Conservation (phyloP, 2,329 filamentous ascomycete species). For the Fusarium armeniacum region DNA sequence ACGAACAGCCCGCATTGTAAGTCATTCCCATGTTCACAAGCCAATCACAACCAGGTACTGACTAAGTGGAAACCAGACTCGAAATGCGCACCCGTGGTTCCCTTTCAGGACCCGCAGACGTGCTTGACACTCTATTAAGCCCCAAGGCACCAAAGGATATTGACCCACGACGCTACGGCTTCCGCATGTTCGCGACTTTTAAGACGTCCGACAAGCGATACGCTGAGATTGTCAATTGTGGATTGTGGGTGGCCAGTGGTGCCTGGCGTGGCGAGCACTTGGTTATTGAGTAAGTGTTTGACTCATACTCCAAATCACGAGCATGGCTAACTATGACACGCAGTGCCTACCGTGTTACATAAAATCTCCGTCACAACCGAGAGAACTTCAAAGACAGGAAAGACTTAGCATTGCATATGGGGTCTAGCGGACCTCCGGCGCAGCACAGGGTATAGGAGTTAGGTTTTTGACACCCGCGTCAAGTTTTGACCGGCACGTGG, state of each 20-base stretch:
- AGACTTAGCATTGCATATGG: constrained; percentile 45
- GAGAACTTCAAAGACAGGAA: constrained; percentile 13
- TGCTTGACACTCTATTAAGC: constrained; percentile 58
- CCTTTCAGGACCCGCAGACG: constrained; percentile 61
- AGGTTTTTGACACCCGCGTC: constrained; percentile 27
- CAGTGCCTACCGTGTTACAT: constrained; percentile 56
- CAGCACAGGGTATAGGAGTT: constrained; percentile 38
- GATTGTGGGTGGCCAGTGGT: constrained; percentile 65
- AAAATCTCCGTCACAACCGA: constrained; percentile 27
- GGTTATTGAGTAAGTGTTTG: constrained; percentile 60
- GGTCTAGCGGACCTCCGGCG: constrained; percentile 46
- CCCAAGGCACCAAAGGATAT: constrained; percentile 57
- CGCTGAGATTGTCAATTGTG: constrained; percentile 63
- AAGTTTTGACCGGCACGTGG: constrained; percentile 37
- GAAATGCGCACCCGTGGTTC: constrained; percentile 64
- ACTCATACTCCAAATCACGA: constrained; percentile 14
- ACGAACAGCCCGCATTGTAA: constrained; percentile 62
- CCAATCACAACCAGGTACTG: background rate
- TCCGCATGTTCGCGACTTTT: constrained; percentile 64
- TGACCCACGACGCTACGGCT: constrained; percentile 61
- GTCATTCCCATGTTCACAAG: constrained; percentile 23
- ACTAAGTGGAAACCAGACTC: constrained; percentile 48
- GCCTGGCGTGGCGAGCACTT: constrained; percentile 62
- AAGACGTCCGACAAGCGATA: constrained; percentile 66
- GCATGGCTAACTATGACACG: constrained; percentile 26